Evolutionary conservation across 1,139 yeast species (phyloP).

Genomic region (Candida dubliniensis): DNA sequence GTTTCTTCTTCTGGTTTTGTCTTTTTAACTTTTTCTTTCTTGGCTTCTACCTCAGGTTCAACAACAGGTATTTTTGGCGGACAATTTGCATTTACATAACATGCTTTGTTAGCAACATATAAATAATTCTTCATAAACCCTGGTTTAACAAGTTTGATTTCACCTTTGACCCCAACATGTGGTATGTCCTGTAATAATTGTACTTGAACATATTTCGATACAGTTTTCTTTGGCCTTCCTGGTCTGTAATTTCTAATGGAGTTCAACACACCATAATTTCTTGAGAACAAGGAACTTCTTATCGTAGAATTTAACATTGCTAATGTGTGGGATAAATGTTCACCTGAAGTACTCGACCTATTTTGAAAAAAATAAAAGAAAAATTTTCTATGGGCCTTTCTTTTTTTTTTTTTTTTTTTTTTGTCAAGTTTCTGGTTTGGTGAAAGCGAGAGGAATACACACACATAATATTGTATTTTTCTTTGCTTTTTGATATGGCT

Average conservation of each 20-base stretch:
- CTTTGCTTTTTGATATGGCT: neutral
- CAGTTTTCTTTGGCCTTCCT: conserved; percentile 25
- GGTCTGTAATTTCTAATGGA: neutral
- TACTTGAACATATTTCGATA: conserved; percentile 40
- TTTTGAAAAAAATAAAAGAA: too few relatives aligned
- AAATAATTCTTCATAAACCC: conserved; percentile 81
- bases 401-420: neutral
- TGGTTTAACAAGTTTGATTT: conserved; percentile 74
- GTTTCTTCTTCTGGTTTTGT: conserved; percentile 14
- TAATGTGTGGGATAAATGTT: too few relatives aligned
- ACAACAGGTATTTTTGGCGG: conserved; percentile 66
- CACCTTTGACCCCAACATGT: conserved; percentile 63
- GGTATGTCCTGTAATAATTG: conserved; percentile 72
- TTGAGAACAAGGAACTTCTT: neutral
- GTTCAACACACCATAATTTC: neutral
- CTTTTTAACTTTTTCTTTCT: conserved; percentile 5
- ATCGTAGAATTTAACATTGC: too few relatives aligned
- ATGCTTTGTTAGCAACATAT: conserved; percentile 71
- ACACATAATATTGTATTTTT: neutral
- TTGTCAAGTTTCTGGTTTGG: neutral
- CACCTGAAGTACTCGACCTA: too few relatives aligned
- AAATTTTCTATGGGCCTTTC: too few relatives aligned
- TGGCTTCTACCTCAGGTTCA: conserved; percentile 20
- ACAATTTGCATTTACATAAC: conserved; percentile 54
- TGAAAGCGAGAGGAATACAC: neutral